Conservation (phyloP, 148 eudicot species). For the Linanthus parryae region DNA sequence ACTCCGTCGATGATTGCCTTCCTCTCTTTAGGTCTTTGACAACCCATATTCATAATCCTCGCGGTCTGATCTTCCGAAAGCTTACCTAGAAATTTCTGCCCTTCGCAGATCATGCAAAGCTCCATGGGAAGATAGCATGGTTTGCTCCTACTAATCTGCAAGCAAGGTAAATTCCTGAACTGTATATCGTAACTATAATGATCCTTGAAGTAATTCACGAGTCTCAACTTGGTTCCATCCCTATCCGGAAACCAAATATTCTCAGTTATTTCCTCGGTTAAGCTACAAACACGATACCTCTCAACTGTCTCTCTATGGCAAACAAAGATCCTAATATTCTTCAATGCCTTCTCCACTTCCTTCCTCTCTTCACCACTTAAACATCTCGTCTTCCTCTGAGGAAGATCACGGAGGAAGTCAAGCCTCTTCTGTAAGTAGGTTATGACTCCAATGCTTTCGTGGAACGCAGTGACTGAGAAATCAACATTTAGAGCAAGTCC, state of each 20-base stretch:
- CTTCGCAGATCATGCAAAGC: conserved; percentile 91
- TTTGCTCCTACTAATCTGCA: conserved; percentile 80
- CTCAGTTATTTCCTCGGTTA: conserved; percentile 71
- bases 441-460: conserved; percentile 79
- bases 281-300: conserved; percentile 65
- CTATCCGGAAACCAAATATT: conserved; percentile 70
- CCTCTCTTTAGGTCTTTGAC: conserved; percentile 77
- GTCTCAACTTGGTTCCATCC: conserved; percentile 53
- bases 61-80: conserved; percentile 91
- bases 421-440: conserved; percentile 64
- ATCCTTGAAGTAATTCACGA: conserved; percentile 77
- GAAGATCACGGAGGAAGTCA: conserved; percentile 51
- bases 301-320: conserved; percentile 82
- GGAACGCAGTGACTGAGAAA: conserved; percentile 87
- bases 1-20: conserved; percentile 66
- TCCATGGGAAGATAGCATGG: conserved; percentile 96
- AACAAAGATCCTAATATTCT: conserved; percentile 74
- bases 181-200: conserved; percentile 76
- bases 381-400: conserved; percentile 30
- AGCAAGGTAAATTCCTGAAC: conserved; percentile 75
- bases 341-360: conserved; percentile 72
- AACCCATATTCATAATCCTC: conserved; percentile 76
- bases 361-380: conserved; percentile 55
- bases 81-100: conserved; percentile 91
- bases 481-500: conserved; percentile 90